Evolutionary conservation across 805 yeast species (phyloP), one percentile per base, ranked within the genome.

Genomic region (Wickerhamiella domercqiae): DNA sequence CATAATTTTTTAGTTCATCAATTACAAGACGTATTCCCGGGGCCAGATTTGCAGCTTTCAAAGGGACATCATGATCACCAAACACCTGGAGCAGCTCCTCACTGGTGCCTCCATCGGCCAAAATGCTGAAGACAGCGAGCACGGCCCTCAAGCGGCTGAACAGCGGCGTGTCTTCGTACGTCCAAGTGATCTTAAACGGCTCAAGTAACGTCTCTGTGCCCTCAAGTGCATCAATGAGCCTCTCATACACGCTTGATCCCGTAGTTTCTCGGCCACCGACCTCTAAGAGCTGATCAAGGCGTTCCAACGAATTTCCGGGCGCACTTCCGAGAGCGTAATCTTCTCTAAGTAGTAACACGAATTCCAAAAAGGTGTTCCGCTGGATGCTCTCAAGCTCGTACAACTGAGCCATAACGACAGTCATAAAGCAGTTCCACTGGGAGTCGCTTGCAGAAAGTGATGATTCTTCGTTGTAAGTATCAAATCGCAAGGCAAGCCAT

Each of bases 1-100:
- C 9, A 16, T 15, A 34, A 16, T 29, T 21, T 7, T 29, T 7
- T n/a, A 21, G 16, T n/a, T 21, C 21, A 11, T 14, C 7, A 11
- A 16, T 6, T 24, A 34, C 25, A 7, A 78, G 55, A 22, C 68
- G 57, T 1, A 84, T 62, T 0, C 94, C 94, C 2, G 73, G 56
- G 0, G 94, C 94, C 47, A 67, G 78, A 0, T 83, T 68, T 29
- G 78, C 80, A 4, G 83, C 54, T 34, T 68, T 54, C 15, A 60
- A 50, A 1, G 65, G 61, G 15, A 82, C 66, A 3, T 67, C 68
- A 42, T 68, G 67, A 24, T 71, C 75, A 7, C 68, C 68, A 67
- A 82, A 67, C 49, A 76, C 57, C 41, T 68, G 73, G 1, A 80
- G 68, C 19, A 82, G 64, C 40, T 74, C 73, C 7, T 54, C 60